Evolutionary conservation across 148 eudicot species (phyloP), one percentile per base, ranked within the genome.

Genomic region (Fallopia convolvulus): DNA sequence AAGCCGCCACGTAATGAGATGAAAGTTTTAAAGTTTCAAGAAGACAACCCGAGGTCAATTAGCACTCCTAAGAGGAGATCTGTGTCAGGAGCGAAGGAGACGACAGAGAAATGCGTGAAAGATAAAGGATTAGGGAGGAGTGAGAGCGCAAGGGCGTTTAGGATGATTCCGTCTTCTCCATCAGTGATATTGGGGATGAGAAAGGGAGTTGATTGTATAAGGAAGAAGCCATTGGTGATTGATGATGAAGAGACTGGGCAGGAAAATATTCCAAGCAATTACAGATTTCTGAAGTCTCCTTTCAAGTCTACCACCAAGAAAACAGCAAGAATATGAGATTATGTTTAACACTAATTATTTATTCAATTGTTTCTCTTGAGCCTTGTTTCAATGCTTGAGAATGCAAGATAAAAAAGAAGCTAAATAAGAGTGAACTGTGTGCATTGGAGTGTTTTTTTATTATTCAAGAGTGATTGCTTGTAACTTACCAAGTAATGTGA

Each of bases 151-250:
- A 85, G 97, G 83, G 77, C 85, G 46, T 94, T 94, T 41, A 76
- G 90, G 71, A 79, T 85, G 65, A 88, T 87, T 53, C 98, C 98
- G 33, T 89, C 98, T 76, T 94, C 98, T 77, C 98, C 98, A 1
- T 90, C 96, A 46, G 74, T 84, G 81, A 86, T 94, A 18, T 70
- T 94, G 74, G 90, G 93, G 55, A 93, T 93, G 97, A 89, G 75
- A 63, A 94, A 90, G 81, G 89, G 92, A 47, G 97, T 94, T 60
- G 97, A 94, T 81, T 90, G 97, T 85, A 89, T 94, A 21, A 81
- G 92, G 73, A 90, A 88, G 82, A 92, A 92, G 82, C 93, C 97
- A 2, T 78, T 81, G 30, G 95, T 94, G 5, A 75, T 81, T 4
- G 87, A 81, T 58, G 93, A 90, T 74, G 92, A 89, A n/a, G 87